Conservation (phyloP, 495 filamentous ascomycete species). For the Daldinia loculata region DNA sequence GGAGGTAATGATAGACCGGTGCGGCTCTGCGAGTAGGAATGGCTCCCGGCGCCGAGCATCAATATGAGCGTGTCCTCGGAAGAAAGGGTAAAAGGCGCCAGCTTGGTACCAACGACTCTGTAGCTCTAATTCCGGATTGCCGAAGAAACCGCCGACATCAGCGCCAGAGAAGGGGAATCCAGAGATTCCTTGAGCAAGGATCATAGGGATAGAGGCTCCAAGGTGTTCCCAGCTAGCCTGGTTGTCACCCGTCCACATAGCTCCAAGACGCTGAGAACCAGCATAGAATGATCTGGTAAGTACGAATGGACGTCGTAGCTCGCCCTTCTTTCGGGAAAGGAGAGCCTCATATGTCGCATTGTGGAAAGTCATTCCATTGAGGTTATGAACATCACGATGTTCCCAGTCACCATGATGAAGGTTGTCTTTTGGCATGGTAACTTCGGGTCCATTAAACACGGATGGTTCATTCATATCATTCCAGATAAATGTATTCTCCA, state of each 20-base stretch:
- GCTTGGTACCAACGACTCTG: slow-evolving; percentile 95
- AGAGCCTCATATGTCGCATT: slow-evolving; percentile 91
- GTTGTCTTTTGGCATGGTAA: slow-evolving; percentile 98
- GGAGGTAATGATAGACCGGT: slow-evolving; percentile 83
- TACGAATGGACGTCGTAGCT: slow-evolving; percentile 81
- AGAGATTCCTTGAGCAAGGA: slow-evolving; percentile 87
- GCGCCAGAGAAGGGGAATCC: slow-evolving; percentile 95
- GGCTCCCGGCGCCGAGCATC: slow-evolving; percentile 94
- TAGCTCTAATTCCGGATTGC: slow-evolving; percentile 91
- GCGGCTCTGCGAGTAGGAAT: slow-evolving; percentile 85
- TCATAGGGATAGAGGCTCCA: slow-evolving; percentile 85
- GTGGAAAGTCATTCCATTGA: slow-evolving; percentile 92
- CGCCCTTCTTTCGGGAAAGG: slow-evolving; percentile 79
- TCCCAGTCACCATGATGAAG: slow-evolving; percentile 92
- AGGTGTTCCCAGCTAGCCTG: slow-evolving; percentile 93
- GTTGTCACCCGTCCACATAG: slow-evolving; percentile 99
- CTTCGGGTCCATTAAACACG: slow-evolving; percentile 97
- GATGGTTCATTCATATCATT: slow-evolving; percentile 99
- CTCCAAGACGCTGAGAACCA: slow-evolving; percentile 85
- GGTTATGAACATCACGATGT: slow-evolving; percentile 94
- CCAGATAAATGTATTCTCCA: slow-evolving; percentile 90
- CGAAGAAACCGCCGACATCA: slow-evolving; percentile 98
- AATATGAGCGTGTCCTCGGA: slow-evolving; percentile 97
- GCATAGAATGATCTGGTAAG: slow-evolving; percentile 92
- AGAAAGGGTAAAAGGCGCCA: slow-evolving; percentile 98